Conservation (phyloP, 164 flowering plant genomes). For the Kingdonia uniflora region DNA sequence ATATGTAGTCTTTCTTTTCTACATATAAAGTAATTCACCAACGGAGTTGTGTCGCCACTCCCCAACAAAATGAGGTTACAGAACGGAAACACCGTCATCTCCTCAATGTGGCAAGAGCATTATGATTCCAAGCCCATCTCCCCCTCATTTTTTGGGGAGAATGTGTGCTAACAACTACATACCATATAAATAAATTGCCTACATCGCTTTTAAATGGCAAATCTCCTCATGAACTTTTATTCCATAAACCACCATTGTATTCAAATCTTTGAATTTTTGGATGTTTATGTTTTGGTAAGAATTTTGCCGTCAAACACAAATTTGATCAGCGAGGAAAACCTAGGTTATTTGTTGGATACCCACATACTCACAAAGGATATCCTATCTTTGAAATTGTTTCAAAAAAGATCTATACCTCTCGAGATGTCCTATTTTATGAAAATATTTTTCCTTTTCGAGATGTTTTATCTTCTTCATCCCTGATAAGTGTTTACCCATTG, state of each 20-base stretch:
- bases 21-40: not conserved
- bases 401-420: not conserved
- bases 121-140: not conserved
- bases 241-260: not conserved
- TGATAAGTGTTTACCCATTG: not conserved
- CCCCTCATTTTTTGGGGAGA: not conserved
- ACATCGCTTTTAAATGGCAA: not conserved
- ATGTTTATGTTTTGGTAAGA: slow-evolving; percentile 1
- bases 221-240: slow-evolving; percentile 3
- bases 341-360: slow-evolving; percentile 2
- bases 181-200: not conserved
- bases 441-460: not conserved
- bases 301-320: not conserved
- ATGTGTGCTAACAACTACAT: not conserved
- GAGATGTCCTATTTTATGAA: slow-evolving; percentile 1
- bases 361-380: slow-evolving; percentile 1
- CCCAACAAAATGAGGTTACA: not conserved
- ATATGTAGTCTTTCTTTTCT: not conserved
- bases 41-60: not conserved
- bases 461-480: not conserved
- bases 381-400: not conserved
- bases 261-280: slow-evolving; percentile 1
- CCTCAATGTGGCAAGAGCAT: not conserved
- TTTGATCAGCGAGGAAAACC: slow-evolving; percentile 5
- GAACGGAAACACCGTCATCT: not conserved